Conservation (phyloP, 805 yeast species). For the Candida ipomoeae region DNA sequence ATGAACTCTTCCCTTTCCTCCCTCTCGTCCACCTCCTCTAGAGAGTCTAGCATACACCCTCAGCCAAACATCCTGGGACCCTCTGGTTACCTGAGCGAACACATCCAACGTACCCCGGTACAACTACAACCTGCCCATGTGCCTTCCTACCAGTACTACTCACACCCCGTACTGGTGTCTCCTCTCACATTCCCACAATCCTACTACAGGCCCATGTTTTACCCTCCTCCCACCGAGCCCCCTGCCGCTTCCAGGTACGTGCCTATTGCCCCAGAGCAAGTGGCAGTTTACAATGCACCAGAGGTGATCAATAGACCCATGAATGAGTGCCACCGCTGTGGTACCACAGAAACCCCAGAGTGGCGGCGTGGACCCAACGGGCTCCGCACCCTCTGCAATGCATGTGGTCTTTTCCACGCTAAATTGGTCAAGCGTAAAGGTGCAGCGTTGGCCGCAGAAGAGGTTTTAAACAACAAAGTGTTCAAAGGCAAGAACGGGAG, state of each 20-base stretch:
- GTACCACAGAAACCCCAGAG: constrained; percentile 44
- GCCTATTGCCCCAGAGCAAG: constrained; percentile 1
- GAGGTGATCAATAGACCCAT: constrained; percentile 20
- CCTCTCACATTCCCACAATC: constrained; percentile 4
- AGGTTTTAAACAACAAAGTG: constrained; percentile 41
- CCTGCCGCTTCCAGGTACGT: background rate
- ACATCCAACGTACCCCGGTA: background rate
- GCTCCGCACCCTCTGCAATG: constrained; percentile 42
- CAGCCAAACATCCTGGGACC: background rate
- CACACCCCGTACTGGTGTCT: constrained; percentile 3
- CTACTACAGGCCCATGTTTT: constrained; percentile 5
- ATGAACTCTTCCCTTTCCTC: background rate
- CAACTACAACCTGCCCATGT: background rate
- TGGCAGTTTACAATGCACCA: constrained; percentile 8
- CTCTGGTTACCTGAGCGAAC: background rate
- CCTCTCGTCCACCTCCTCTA: background rate
- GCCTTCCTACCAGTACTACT: constrained; percentile 6
- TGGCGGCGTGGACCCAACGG: constrained; percentile 45
- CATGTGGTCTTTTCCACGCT: constrained; percentile 43
- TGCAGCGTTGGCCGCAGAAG: constrained; percentile 29
- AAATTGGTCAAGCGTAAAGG: constrained; percentile 32
- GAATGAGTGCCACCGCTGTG: constrained; percentile 42
- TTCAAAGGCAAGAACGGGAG: constrained; percentile 43
- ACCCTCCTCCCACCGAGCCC: background rate
- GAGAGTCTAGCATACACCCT: background rate